Evolutionary conservation across 2,329 filamentous ascomycete genomes (phyloP).

Genomic region (Fusarium fujikuroi): DNA sequence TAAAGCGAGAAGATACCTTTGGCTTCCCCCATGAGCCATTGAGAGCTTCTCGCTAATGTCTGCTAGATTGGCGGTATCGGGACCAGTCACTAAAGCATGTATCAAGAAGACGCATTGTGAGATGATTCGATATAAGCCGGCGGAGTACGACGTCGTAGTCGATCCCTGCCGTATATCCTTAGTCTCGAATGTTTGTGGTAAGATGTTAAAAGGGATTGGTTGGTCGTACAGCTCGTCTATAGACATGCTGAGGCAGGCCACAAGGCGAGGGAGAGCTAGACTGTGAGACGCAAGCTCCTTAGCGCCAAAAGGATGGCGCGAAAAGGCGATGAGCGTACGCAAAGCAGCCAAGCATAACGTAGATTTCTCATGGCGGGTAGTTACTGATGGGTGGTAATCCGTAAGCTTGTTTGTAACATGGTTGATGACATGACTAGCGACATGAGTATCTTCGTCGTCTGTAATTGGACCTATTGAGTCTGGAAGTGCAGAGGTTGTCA

Average conservation of each 20-base stretch:
- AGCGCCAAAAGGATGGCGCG: slow-evolving; percentile 70
- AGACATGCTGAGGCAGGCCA: slow-evolving; percentile 71
- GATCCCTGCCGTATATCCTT: slow-evolving; percentile 3
- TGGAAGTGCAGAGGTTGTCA: slow-evolving; percentile 73
- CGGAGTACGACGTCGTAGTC: slow-evolving; percentile 33
- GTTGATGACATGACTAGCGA: slow-evolving; percentile 65
- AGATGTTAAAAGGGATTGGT: slow-evolving; percentile 55
- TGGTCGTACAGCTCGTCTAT: slow-evolving; percentile 79
- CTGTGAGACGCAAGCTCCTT: slow-evolving; percentile 74
- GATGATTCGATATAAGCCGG: slow-evolving; percentile 58
- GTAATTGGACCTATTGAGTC: slow-evolving; percentile 74
- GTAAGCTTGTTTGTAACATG: slow-evolving; percentile 71
- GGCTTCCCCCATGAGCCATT: slow-evolving; percentile 75
- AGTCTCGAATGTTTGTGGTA: slow-evolving; percentile 35
- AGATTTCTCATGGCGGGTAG: slow-evolving; percentile 53
- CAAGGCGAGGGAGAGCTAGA: slow-evolving; percentile 77
- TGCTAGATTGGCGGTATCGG: slow-evolving; percentile 55
- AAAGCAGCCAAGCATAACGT: slow-evolving; percentile 60
- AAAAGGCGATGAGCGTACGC: slow-evolving; percentile 68
- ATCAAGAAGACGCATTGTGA: slow-evolving; percentile 61
- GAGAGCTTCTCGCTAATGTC: slow-evolving; percentile 79
- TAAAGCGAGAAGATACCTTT: slow-evolving; percentile 84
- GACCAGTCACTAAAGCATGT: slow-evolving; percentile 63
- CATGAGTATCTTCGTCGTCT: slow-evolving; percentile 55
- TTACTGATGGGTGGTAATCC: slow-evolving; percentile 59